A percentile compares a stretch with the other conserved stretches of the same genome.
These are phyloP conservation scores for Aspergillus ochraceus DNA, from an alignment of 2,329 filamentous ascomycete species.

Conservation along the genomic window DNA sequence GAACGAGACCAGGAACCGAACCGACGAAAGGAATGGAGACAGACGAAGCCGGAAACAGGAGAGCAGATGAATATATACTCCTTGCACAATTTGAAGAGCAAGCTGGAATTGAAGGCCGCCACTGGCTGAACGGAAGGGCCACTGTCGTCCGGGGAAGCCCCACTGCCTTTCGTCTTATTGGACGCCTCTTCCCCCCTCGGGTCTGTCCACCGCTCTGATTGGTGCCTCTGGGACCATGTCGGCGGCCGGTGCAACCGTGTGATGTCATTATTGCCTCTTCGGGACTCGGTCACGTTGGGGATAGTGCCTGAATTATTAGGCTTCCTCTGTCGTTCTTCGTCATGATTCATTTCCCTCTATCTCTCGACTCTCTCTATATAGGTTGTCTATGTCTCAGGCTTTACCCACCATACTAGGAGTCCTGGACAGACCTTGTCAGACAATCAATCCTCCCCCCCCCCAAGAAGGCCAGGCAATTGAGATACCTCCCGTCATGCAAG, in stretches of 20 bases:
- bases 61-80: not conserved
- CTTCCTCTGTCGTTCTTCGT: not conserved
- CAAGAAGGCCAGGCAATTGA: not conserved
- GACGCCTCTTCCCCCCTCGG: constrained; percentile 6
- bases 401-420: too few species aligned
- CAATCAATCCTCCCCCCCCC: too few species aligned
- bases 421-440: too few species aligned
- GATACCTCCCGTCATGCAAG: not conserved
- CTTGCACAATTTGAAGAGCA: not conserved
- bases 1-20: not conserved
- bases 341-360: not conserved
- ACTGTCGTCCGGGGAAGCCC: constrained; percentile 8
- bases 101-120: not conserved
- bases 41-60: not conserved
- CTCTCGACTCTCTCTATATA: not conserved
- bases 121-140: not conserved
- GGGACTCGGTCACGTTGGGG: not conserved
- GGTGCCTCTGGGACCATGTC: constrained; percentile 8
- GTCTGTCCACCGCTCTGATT: constrained; percentile 4
- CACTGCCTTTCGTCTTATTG: constrained; percentile 7
- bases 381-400: too few species aligned
- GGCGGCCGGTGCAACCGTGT: constrained; percentile 26
- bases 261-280: constrained; percentile 21
- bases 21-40: not conserved
- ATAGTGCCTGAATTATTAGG: not conserved